Evolutionary conservation across 257 asterid genomes (phyloP), one percentile per base, ranked within the genome.

Genomic region (Thymus mandschuricus): DNA sequence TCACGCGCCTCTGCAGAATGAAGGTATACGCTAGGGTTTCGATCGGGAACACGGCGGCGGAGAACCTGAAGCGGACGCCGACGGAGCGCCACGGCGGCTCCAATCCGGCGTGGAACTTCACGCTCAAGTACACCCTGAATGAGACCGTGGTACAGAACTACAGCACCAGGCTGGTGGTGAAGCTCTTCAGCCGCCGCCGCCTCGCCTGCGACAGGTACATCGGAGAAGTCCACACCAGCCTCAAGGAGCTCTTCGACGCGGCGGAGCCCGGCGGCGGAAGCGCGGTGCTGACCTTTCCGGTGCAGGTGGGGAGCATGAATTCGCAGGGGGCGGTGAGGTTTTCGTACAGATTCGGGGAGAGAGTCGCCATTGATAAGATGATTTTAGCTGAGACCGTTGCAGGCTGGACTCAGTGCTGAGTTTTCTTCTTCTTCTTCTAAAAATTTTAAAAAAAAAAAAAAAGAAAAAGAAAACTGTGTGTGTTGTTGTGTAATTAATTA

Each of bases 31-130:
- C 85, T 9, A 73, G 80, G 71, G 90, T 87, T 33, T 71, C 85
- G 3, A 74, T 89, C 49, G 89, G 91, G 1, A 48, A 76, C 31
- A 15, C 48, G 33, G 63, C 13, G 49, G 49, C 75, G 11, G 70
- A 69, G 35, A 60, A 74, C 6, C 82, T 65, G 21, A 83, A 70
- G 40, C 72, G 88, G 31, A 84, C 95, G 10, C 95, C 85, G 5
- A 77, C 77, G 8, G 92, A 87, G 76, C 69, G 66, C 49, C 83
- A 85, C 61, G 87, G 94, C 2, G 85, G 63, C 64, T 67, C 64
- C n/a, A 87, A 89, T 40, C 96, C 96, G 38, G 94, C 94, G 0
- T 89, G 96, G 96, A 87, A 89, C 60, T 81, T 63, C 80, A 84
- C 82, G 6, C 38, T 84, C 57, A 86, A 70, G 73, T 82, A 72